phyloP scores from a whole-genome alignment of 1,284 basidiomycete genomes.

The Inonotus obliquus region DNA sequence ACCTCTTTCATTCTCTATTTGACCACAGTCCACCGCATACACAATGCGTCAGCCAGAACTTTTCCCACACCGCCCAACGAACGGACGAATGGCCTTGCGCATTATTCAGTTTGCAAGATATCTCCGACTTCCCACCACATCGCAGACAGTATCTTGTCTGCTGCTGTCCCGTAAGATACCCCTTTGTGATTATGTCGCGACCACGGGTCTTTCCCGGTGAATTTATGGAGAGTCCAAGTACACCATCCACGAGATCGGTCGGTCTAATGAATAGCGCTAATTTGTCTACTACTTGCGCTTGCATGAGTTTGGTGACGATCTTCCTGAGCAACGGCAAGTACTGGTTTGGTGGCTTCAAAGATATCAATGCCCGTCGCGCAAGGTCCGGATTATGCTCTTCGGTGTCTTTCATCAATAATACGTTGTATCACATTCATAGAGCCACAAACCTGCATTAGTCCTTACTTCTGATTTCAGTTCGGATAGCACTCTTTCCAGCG shows the following conservation, averaged over 20 bases:
- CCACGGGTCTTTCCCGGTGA: constrained; percentile 35
- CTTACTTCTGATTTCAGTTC: constrained; percentile 32
- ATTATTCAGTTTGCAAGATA: constrained; percentile 29
- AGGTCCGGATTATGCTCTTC: constrained; percentile 34
- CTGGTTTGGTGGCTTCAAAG: constrained; percentile 9
- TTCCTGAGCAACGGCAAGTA: constrained; percentile 21
- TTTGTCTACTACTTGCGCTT: constrained; percentile 51
- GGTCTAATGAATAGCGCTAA: constrained; percentile 66
- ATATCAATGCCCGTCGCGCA: constrained; percentile 9
- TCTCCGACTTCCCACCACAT: constrained; percentile 55
- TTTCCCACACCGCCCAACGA: constrained; percentile 60
- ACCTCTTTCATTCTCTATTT: not conserved
- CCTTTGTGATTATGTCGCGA: constrained; percentile 61
- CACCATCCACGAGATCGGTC: constrained; percentile 57
- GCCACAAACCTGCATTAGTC: constrained; percentile 9
- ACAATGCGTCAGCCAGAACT: constrained; percentile 37
- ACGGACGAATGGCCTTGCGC: constrained; percentile 32
- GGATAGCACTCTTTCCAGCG: constrained; percentile 42
- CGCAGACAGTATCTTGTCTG: constrained; percentile 46
- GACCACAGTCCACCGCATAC: constrained; percentile 1
- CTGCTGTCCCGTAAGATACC: constrained; percentile 36
- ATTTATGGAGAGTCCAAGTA: constrained; percentile 30
- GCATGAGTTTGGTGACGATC: constrained; percentile 41
- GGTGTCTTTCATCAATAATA: not conserved
- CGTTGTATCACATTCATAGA: not conserved